Base-by-base conservation (phyloP, 1,284 basidiomycete species). In the Cryptococcus floricola region DNA sequence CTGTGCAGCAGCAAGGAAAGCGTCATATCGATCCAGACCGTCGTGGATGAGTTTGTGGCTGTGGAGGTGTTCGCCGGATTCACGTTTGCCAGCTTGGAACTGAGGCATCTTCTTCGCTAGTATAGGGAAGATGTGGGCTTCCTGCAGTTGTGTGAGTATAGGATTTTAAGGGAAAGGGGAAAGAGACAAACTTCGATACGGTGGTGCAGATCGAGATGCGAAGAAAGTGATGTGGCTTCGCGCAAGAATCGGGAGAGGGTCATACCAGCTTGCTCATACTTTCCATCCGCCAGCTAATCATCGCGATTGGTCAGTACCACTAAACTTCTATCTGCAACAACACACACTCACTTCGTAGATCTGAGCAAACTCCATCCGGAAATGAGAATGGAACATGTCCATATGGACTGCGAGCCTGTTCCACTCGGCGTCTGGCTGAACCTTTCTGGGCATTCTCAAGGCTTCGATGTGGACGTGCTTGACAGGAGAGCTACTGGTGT, bases 41-140 rank as follows among this genome's bases (percentile, higher is more conserved):
- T 84, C 79, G 65, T 87, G 85, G 19, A 88, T 88, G n/a, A 68
- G 79, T 56, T 81, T 80, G 66, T 88, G 87, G 5, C 82, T 83
- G 56, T 81, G 79, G 14, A 85, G 68, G 67, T 87, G 86, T 43
- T 77, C 80, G 6, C 80, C 80, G 51, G 80, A 75, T 42, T 81
- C 64, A 63, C 71, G 54, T 13, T 65, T 64, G 18, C 67, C 67
- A 19, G 61, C 64, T 52, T 64, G 76, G 70, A 88, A 88, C 57
- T 81, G 75, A 1, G 83, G 81, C 82, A 87, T 85, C 56, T 79
- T 80, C 68, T 81, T 81, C 0, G 81, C 84, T 6, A 88, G 78
- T 4, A 83, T 67, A 1, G 86, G 86, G 74, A 88, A 88, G 52
- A 87, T 78, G 64, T 83, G 79, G 25, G 78, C 60, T 62, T 77